Evolutionary conservation across 495 filamentous ascomycete species (phyloP).

Genomic region (Daldinia concentrica): DNA sequence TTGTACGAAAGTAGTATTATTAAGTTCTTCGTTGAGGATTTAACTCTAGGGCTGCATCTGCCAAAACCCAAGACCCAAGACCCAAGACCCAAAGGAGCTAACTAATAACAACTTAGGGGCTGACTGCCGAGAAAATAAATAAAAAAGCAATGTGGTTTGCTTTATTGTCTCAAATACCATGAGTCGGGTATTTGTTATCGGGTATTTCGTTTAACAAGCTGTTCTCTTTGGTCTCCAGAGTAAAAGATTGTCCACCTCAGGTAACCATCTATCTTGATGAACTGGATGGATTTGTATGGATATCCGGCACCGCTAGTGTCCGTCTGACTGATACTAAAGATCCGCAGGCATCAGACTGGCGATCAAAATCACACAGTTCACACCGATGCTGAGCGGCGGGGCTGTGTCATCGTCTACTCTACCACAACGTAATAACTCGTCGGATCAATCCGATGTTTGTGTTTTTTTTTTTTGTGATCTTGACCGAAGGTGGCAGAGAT

Average conservation of each 20-base stretch:
- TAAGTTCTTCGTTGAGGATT: background rate
- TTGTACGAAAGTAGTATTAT: background rate
- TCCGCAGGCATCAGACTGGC: constrained; percentile 35
- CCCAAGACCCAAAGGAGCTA: constrained; percentile 3
- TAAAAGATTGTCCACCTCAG: constrained; percentile 4
- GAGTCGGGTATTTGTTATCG: background rate
- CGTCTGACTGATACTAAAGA: constrained; percentile 36
- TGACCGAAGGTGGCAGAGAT: constrained; percentile 36
- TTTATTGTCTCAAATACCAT: background rate
- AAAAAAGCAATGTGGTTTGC: background rate
- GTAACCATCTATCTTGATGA: background rate
- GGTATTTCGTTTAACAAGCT: background rate
- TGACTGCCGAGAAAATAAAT: background rate
- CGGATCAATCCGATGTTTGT: constrained; percentile 17
- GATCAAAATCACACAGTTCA: constrained; percentile 33
- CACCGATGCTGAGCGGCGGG: constrained; percentile 24
- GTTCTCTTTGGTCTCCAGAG: background rate
- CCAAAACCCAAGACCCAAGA: constrained; percentile 1
- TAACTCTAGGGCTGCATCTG: background rate
- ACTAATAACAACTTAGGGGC: background rate
- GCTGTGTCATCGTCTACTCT: constrained; percentile 30
- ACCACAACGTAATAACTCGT: constrained; percentile 16
- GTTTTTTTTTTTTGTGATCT: constrained; percentile 11
- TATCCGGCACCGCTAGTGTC: constrained; percentile 33
- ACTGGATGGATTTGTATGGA: constrained; percentile 7